Evolutionary conservation across 352 stramenopile genomes (phyloP).

Genomic region (Phytophthora palmivora): DNA sequence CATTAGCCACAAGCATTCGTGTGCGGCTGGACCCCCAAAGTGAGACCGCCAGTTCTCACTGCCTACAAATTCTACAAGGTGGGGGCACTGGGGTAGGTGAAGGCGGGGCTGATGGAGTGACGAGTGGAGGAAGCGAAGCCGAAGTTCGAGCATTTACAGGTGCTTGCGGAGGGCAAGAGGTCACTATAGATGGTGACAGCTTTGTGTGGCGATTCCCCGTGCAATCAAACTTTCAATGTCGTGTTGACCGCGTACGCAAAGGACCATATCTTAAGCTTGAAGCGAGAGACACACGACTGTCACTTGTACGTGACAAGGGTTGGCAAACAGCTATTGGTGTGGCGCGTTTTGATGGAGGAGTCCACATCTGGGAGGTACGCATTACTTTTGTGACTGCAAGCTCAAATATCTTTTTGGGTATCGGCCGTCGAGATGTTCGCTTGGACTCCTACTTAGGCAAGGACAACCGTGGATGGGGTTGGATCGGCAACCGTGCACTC

Average conservation of each 20-base stretch:
- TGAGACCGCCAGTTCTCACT: conserved; percentile 88
- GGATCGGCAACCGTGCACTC: conserved; percentile 90
- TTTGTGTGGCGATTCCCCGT: conserved; percentile 91
- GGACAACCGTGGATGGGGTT: conserved; percentile 91
- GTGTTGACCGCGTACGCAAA: conserved; percentile 86
- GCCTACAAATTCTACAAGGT: conserved; percentile 87
- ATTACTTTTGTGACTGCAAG: conserved; percentile 90
- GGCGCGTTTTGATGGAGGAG: conserved; percentile 82
- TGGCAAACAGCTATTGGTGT: conserved; percentile 92
- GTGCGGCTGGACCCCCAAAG: conserved; percentile 79
- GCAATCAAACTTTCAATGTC: conserved; percentile 90
- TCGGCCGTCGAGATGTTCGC: conserved; percentile 83
- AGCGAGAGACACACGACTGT: conserved; percentile 82
- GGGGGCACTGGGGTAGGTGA: conserved; percentile 34
- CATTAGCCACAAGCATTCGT: conserved; percentile 84
- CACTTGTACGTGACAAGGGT: conserved; percentile 85
- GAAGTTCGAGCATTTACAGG: conserved; percentile 89
- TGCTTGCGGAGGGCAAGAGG: conserved; percentile 79
- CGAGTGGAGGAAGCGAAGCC: conserved; percentile 75
- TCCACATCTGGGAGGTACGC: conserved; percentile 91
- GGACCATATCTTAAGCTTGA: conserved; percentile 91
- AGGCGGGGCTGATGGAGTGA: conserved; percentile 55
- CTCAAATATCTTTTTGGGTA: conserved; percentile 91
- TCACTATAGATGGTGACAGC: conserved; percentile 87
- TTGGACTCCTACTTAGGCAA: conserved; percentile 93